Base-by-base conservation (phyloP, 805 yeast species). In the Cyberlindnera petersonii region DNA sequence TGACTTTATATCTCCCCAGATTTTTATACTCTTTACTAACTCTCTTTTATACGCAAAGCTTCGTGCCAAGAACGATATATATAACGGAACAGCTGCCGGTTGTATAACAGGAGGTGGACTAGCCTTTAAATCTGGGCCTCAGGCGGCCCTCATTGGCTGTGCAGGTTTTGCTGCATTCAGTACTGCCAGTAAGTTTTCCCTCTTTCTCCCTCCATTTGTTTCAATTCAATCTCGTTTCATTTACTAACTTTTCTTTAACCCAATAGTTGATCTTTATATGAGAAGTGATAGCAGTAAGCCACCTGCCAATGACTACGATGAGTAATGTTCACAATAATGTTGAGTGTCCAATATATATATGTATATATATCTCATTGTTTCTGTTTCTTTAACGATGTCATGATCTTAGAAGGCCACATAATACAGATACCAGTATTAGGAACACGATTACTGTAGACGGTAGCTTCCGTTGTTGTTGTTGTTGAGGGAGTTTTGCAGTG, bases 111-210 rank as follows among this genome's bases (percentile, higher is more conserved):
- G 98, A 31, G 98, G 96, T 24, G 97, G 96, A 0, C 72, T 93
- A 37, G 95, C 97, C 2, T 74, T 85, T 50, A 86, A 84, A 58
- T 78, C 93, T 33, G 98, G 98, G 1, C 98, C 98, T 1, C 88
- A 82, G 53, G 94, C 95, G 21, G 93, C 96, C 0, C 53, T 79
- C 19, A 60, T 89, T 42, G 98, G 98, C 1, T 93, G 98, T 70
- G 96, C 94, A 20, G 98, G 97, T 8, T 93, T 93, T 67, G 97
- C 98, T 3, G 95, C 93, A 7, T 93, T 93, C 61, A 82, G 95
- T 40, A 80, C 87, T 4, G 95, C 95, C 6, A 77, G 48, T 44
- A 36, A 26, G 48, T 44, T 31, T 3, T 10, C 11, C 17, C 23
- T 14, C 10, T 5, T 19, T 18, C 23, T 10, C n/a, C n/a, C n/a